Conservation (phyloP, 495 filamentous ascomycete genomes). For the Talaromyces nanjingensis region DNA sequence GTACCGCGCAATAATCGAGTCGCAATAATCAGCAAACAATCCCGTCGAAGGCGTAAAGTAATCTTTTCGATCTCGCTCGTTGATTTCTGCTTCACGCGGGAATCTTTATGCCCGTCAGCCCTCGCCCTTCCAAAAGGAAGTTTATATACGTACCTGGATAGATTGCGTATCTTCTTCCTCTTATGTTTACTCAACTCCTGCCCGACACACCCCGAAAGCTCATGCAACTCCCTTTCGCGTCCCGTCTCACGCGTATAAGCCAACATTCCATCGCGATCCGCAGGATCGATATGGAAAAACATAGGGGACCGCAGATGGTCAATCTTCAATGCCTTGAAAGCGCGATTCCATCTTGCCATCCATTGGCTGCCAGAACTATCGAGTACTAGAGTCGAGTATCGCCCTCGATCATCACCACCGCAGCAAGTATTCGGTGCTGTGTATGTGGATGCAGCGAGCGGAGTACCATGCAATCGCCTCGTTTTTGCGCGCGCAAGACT, state of each 20-base stretch:
- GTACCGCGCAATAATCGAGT: constrained; percentile 45
- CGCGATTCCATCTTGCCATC: constrained; percentile 51
- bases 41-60: constrained; percentile 53
- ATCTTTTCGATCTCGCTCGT: constrained; percentile 59
- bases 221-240: constrained; percentile 43
- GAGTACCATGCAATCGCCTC: neutral
- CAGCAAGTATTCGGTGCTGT: neutral
- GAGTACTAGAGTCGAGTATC: constrained; percentile 35
- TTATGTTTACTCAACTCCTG: constrained; percentile 59
- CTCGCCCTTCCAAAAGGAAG: neutral
- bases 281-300: constrained; percentile 61
- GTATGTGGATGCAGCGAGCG: neutral
- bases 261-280: constrained; percentile 55
- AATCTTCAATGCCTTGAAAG: constrained; percentile 51
- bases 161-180: constrained; percentile 47
- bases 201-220: constrained; percentile 54
- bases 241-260: constrained; percentile 49
- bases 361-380: constrained; percentile 46
- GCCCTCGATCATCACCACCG: neutral
- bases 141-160: neutral
- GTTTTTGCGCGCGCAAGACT: constrained; percentile 28
- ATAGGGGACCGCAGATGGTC: constrained; percentile 56
- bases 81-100: constrained; percentile 35
- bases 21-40: constrained; percentile 52
- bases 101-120: neutral